Evolutionary conservation across 345 rosid genomes (phyloP), one percentile per base, ranked within the genome.

Genomic region (Euphorbia tirucalli): DNA sequence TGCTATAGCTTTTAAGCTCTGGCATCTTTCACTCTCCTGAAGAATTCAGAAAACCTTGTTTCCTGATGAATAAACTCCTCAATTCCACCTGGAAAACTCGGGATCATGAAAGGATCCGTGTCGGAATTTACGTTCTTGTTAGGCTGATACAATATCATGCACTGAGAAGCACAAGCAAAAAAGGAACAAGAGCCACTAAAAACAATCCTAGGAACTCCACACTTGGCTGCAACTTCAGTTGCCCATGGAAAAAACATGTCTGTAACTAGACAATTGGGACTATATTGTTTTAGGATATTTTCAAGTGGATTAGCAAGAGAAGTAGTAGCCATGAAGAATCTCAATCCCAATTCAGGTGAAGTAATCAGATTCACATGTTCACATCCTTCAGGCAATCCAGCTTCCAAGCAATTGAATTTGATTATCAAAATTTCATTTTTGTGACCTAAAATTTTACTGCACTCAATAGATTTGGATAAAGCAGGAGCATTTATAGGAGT

Each of bases 151-250:
- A 22, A 28, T 14, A 16, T 18, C 5, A 83, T 0, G 7, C 72
- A 73, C 3, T 52, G 69, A 5, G 35, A 0, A 11, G 67, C 62
- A 54, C 84, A 75, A 25, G 66, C 7, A n/a, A 81, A 31, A 19
- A 82, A 82, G 65, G 54, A 82, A 35, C 79, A 4, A 13, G 61
- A 44, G 0, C 86, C 87, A 14, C 72, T 78, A 31, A 85, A 83
- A n/a, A 72, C 83, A 5, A 85, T 0, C 37, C 85, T 83, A 3
- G 87, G 81, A 28, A 83, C 65, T 2, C 77, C 82, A 66, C 65
- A 78, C 18, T 74, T 83, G 11, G 65, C 52, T 4, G 88, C n/a
- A n/a, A n/a, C n/a, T n/a, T n/a, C n/a, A n/a, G n/a, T n/a, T n/a
- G n/a, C n/a, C n/a, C n/a, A n/a, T n/a, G n/a, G n/a, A n/a, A n/a